A percentile compares a stretch with the other conserved stretches of the same genome.
phyloP scores from a whole-genome alignment of 2,329 filamentous ascomycete species.

The Colletotrichum sp. region DNA sequence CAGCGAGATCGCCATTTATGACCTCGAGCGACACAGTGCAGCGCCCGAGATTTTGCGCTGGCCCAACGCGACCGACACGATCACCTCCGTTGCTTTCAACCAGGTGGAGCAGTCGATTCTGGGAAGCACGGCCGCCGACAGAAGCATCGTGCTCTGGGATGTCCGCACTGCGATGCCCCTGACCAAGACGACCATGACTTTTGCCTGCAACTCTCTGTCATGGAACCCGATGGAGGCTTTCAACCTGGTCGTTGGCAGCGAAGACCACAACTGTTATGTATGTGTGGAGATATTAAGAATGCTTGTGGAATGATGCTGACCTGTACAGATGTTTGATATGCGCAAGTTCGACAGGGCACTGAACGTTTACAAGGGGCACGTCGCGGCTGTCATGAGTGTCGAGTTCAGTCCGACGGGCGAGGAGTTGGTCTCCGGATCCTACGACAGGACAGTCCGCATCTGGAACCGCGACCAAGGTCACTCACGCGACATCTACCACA shows the following conservation, averaged over 20 bases:
- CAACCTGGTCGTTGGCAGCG: constrained; percentile 91
- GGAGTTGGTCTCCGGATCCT: constrained; percentile 88
- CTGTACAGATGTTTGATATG: constrained; percentile 78
- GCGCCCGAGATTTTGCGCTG: constrained; percentile 84
- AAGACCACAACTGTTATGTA: constrained; percentile 82
- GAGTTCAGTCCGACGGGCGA: constrained; percentile 95
- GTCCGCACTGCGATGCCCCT: constrained; percentile 85
- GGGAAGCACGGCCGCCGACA: constrained; percentile 83
- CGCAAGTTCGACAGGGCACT: constrained; percentile 85
- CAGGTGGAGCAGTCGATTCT: constrained; percentile 92
- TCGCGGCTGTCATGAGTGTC: constrained; percentile 92
- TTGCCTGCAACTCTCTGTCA: constrained; percentile 81
- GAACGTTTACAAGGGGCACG: constrained; percentile 90
- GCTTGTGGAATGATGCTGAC: not conserved
- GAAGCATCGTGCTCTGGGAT: constrained; percentile 90
- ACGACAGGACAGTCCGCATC: constrained; percentile 83
- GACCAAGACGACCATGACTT: constrained; percentile 78
- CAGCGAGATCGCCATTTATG: constrained; percentile 84
- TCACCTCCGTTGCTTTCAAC: constrained; percentile 89
- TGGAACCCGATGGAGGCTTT: constrained; percentile 99
- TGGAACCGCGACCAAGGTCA: constrained; percentile 84
- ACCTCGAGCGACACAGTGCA: constrained; percentile 79
- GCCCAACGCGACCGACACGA: constrained; percentile 90
- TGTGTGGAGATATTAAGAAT: not conserved
- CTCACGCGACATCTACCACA: constrained; percentile 94